Evolutionary conservation across 176 grass and related monocot genomes (phyloP), one percentile per base, ranked within the genome.

Genomic region (Thinopyrum elongatum): DNA sequence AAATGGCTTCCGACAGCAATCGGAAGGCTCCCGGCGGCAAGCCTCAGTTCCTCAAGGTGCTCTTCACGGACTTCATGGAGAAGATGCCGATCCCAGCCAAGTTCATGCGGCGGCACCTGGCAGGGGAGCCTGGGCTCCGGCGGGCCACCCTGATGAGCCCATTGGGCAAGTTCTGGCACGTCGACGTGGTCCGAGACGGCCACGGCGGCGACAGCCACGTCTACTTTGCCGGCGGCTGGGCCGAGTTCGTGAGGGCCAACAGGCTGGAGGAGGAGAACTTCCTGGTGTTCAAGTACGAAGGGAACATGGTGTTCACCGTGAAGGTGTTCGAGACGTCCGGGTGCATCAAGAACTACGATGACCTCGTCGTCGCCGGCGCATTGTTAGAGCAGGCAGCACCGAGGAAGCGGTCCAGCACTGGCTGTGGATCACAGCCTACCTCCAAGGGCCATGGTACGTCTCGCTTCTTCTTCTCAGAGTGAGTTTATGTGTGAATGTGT

Each of bases 241-340:
- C n/a, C 22, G 78, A 55, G 78, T 82, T 66, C 41, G 70, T 76
- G 15, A 66, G 7, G 22, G 78, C 23, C 74, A 74, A 74, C 70
- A 29, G 53, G 70, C 59, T 57, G 44, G 28, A 65, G 86, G 71
- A 74, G 21, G 41, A 74, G 71, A 82, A 49, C 36, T 23, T 88
- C 23, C 87, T 79, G 15, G 14, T 88, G 35, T 88, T 88, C 80
- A 83, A n/a, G 34, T 70, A 70, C 36, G 63, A 83, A 78, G 72
- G 72, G 27, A 62, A 61, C 80, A 82, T 83, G 26, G 46, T 86
- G 49, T 79, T 86, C 65, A 72, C 25, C 6, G 49, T 81, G 7
- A 65, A 53, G 41, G 80, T 77, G 61, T 82, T 59, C 25, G 31
- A 68, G 3, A 63, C 19, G 21, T 69, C 47, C 8, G 46, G 79